phyloP scores from a whole-genome alignment of 441 rosid genomes.

The Brassica hybrid region DNA sequence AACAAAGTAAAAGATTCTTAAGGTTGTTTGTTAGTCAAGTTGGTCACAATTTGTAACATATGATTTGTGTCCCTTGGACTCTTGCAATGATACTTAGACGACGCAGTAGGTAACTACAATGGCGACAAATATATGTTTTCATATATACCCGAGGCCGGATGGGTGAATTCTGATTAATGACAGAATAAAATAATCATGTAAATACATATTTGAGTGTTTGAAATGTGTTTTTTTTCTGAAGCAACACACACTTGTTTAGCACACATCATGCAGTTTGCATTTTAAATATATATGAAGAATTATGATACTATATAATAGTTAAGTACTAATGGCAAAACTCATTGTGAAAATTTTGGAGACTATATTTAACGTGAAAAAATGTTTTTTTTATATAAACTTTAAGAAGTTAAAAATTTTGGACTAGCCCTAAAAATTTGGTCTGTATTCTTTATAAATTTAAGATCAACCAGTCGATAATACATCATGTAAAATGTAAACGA shows the following conservation, averaged over 20 bases:
- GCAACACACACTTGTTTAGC: background rate
- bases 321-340: too few species aligned
- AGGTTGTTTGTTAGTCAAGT: constrained; percentile 15
- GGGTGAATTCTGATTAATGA: constrained; percentile 19
- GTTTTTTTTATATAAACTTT: too few species aligned
- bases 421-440: too few species aligned
- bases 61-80: constrained; percentile 15
- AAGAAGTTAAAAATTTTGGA: too few species aligned
- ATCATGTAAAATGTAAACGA: too few species aligned
- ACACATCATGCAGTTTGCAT: constrained; percentile 1
- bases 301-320: background rate
- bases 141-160: background rate
- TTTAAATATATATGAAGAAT: background rate
- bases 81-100: constrained; percentile 12
- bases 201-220: constrained; percentile 26
- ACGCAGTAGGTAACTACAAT: constrained; percentile 10
- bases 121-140: constrained; percentile 2
- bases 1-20: constrained; percentile 6
- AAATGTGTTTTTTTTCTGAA: background rate
- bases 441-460: too few species aligned
- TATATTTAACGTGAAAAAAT: too few species aligned
- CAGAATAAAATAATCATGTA: background rate
- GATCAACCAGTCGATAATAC: too few species aligned
- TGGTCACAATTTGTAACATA: constrained; percentile 5
- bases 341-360: too few species aligned